phyloP scores from a whole-genome alignment of 164 flowering plant genomes.

The Santalum album region DNA sequence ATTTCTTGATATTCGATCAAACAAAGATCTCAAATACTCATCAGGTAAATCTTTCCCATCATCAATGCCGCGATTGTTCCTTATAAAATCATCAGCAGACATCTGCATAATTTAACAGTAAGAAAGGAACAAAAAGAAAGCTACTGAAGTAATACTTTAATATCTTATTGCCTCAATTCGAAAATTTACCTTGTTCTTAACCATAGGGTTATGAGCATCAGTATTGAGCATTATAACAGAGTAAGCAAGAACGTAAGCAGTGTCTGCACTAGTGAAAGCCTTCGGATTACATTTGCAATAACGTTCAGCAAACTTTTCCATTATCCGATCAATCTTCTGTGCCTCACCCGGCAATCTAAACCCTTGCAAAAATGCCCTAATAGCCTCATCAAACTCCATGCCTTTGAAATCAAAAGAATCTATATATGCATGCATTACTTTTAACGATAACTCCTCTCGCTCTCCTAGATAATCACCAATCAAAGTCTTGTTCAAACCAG shows the following conservation, averaged over 20 bases:
- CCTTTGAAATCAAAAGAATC: constrained; percentile 94
- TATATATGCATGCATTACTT: constrained; percentile 98
- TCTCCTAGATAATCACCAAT: constrained; percentile 98
- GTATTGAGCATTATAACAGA: constrained; percentile 95
- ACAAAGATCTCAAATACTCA: constrained; percentile 86
- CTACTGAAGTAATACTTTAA: background rate
- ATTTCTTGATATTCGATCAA: constrained; percentile 77
- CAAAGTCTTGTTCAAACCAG: constrained; percentile 80
- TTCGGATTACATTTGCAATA: constrained; percentile 97
- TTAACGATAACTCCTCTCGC: constrained; percentile 82
- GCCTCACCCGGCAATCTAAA: constrained; percentile 99
- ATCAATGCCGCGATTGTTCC: constrained; percentile 97
- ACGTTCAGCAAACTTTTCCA: constrained; percentile 98
- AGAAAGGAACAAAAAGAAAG: too few relatives aligned
- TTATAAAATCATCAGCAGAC: constrained; percentile 96
- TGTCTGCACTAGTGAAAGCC: constrained; percentile 90
- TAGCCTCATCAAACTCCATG: constrained; percentile 94
- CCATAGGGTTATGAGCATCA: constrained; percentile 97
- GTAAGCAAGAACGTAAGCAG: constrained; percentile 98
- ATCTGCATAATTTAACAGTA: constrained; percentile 42
- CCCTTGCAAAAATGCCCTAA: constrained; percentile 76
- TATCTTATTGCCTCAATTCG: background rate
- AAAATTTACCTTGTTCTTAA: constrained; percentile 79
- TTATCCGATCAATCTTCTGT: constrained; percentile 96
- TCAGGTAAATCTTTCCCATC: constrained; percentile 98